Conservation (phyloP, 139 green algal genomes). For the Spirogloea muscicola region DNA sequence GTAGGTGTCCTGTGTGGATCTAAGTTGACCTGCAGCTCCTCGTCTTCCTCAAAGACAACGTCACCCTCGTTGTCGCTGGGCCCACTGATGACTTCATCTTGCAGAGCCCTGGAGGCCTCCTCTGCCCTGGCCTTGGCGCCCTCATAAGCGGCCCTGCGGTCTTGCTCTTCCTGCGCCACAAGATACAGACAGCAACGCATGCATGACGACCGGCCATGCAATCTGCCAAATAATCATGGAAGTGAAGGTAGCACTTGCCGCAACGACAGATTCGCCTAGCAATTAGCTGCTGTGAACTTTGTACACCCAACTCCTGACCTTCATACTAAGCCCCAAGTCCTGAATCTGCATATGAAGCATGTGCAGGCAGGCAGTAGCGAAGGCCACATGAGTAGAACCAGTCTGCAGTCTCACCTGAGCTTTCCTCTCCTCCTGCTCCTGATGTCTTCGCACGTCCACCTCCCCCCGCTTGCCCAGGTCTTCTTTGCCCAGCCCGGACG, state of each 20-base stretch:
- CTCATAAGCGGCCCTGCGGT: slow-evolving; percentile 4
- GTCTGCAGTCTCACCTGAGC: neutral
- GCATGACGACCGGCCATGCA: no score
- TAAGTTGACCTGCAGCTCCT: slow-evolving; percentile 54
- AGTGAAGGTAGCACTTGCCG: no score
- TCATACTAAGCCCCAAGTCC: no score
- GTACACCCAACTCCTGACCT: no score
- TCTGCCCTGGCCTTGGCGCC: slow-evolving; percentile 26
- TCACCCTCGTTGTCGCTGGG: neutral
- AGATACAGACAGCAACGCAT: no score
- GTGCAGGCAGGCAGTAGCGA: no score
- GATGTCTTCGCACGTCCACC: neutral
- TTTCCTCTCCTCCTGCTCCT: slow-evolving; percentile 18
- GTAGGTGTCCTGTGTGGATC: no score
- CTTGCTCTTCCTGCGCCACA: slow-evolving; percentile 7
- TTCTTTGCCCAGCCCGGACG: slow-evolving; percentile 3
- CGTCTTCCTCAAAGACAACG: slow-evolving; percentile 28
- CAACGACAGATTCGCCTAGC: no score
- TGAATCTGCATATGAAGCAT: no score
- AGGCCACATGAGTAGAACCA: no score
- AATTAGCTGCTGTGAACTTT: no score
- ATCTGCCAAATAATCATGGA: no score
- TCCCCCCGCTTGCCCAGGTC: slow-evolving; percentile 6
- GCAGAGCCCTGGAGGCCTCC: slow-evolving; percentile 14
- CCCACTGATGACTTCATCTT: slow-evolving; percentile 15